Percentiles rank a stretch among this genome's conserved stretches.
phyloP scores from a whole-genome alignment of 1,139 yeast genomes.

The Saccharomyces pastorianus region DNA sequence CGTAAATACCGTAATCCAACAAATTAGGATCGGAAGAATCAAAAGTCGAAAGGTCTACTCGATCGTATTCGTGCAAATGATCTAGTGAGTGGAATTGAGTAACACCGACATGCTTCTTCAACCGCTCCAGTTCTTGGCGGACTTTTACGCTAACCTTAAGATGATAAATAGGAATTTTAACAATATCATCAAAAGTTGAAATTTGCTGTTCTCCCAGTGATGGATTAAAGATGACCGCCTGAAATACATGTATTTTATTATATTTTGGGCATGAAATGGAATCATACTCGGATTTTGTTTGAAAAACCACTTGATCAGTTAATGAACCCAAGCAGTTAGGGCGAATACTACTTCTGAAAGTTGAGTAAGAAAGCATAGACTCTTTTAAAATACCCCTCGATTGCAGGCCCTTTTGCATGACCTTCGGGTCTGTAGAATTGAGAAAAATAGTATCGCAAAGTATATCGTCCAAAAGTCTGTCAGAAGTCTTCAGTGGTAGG shows the following conservation, averaged over 20 bases:
- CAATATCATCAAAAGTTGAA: slow-evolving; percentile 13
- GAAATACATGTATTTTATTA: slow-evolving; percentile 23
- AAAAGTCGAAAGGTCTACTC: slow-evolving; percentile 28
- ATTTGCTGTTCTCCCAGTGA: slow-evolving; percentile 5
- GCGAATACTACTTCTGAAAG: slow-evolving; percentile 17
- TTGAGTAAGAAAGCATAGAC: slow-evolving; percentile 29
- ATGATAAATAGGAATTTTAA: slow-evolving; percentile 30
- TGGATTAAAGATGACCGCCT: slow-evolving; percentile 24
- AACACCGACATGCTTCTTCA: slow-evolving; percentile 24
- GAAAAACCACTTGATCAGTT: slow-evolving; percentile 24
- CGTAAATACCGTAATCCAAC: slow-evolving; percentile 39
- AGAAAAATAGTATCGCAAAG: slow-evolving; percentile 29
- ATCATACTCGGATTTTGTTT: slow-evolving; percentile 25
- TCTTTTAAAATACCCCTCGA: slow-evolving; percentile 24
- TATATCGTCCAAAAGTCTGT: slow-evolving; percentile 58
- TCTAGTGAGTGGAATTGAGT: slow-evolving; percentile 32
- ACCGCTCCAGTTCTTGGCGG: slow-evolving; percentile 21
- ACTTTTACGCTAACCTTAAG: slow-evolving; percentile 32
- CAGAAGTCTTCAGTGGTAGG: slow-evolving; percentile 49
- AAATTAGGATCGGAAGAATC: slow-evolving; percentile 18
- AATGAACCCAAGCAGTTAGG: slow-evolving; percentile 24
- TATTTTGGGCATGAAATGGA: slow-evolving; percentile 25
- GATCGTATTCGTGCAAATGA: slow-evolving; percentile 33
- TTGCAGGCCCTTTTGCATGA: slow-evolving; percentile 11
- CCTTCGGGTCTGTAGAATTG: slow-evolving; percentile 8